These are phyloP conservation scores for Nicotiana rustica DNA, from an alignment of 305 asterid genomes.

Conservation along the genomic window DNA sequence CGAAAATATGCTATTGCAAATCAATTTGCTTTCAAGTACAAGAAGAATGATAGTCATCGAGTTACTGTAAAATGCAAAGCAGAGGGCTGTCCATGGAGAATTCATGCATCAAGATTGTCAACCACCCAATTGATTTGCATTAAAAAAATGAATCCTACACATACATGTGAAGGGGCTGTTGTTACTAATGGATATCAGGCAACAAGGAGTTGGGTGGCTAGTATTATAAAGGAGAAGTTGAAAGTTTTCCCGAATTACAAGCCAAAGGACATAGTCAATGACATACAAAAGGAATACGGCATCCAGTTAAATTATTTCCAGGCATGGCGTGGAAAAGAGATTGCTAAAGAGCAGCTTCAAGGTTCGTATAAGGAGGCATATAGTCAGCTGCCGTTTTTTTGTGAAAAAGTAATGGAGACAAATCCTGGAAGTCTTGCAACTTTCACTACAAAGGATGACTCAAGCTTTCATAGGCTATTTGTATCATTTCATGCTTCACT, in stretches of 20 bases:
- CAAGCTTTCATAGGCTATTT: constrained; percentile 88
- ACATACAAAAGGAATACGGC: constrained; percentile 91
- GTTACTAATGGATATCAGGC: constrained; percentile 80
- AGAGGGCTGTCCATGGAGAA: constrained; percentile 98
- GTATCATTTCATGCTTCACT: constrained; percentile 85
- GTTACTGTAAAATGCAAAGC: constrained; percentile 97
- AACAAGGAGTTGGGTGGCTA: constrained; percentile 98
- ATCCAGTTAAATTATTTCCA: constrained; percentile 92
- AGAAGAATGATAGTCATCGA: constrained; percentile 97
- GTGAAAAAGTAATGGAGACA: constrained; percentile 92
- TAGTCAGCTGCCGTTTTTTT: constrained; percentile 80
- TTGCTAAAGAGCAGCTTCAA: constrained; percentile 99
- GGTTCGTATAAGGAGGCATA: constrained; percentile 97
- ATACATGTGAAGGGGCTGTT: constrained; percentile 86
- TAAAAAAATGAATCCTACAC: constrained; percentile 89
- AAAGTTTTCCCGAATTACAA: constrained; percentile 85
- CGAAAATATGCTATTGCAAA: constrained; percentile 90
- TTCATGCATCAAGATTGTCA: constrained; percentile 92
- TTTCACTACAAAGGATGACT: constrained; percentile 91
- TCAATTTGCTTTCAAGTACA: constrained; percentile 93
- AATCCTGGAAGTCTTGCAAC: constrained; percentile 97
- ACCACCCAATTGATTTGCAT: constrained; percentile 95
- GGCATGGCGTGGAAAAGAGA: constrained; percentile 99
- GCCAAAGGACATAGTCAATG: constrained; percentile 94
- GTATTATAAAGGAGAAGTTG: constrained; percentile 92